These are phyloP conservation scores for Mycena galopus DNA, from an alignment of 768 basidiomycete genomes.

Conservation along the genomic window DNA sequence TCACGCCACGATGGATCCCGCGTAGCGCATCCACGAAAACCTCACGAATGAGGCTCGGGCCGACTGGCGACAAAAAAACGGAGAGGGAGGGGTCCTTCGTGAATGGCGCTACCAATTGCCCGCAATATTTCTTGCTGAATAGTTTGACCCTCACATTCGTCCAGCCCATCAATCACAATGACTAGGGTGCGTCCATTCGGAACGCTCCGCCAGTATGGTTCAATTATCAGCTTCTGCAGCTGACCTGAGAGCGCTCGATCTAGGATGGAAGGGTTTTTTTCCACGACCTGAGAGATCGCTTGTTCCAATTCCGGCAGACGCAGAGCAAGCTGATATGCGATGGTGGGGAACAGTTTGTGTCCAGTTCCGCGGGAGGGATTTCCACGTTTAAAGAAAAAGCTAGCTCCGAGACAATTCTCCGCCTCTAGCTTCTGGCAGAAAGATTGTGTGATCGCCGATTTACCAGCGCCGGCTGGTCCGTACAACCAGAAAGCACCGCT, in stretches of 20 bases:
- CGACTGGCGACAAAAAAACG: no score
- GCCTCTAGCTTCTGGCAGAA: not conserved
- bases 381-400: not conserved
- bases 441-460: not conserved
- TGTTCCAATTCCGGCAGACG: not conserved
- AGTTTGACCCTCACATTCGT: no score
- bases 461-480: not conserved
- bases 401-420: not conserved
- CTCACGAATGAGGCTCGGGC: no score
- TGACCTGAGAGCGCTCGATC: not conserved
- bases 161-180: no score
- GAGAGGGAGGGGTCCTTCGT: no score
- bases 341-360: not conserved
- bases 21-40: no score
- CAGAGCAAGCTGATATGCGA: constrained; percentile 9
- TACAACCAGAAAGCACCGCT: not conserved
- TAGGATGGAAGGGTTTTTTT: not conserved
- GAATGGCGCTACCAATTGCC: no score
- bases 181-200: no score
- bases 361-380: not conserved
- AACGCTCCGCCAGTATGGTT: no score
- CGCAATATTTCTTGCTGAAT: constrained; percentile 30
- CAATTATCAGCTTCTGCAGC: not conserved
- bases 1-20: no score
- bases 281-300: not conserved